Conservation (phyloP, 495 filamentous ascomycete species). For the Penicillium salamii region DNA sequence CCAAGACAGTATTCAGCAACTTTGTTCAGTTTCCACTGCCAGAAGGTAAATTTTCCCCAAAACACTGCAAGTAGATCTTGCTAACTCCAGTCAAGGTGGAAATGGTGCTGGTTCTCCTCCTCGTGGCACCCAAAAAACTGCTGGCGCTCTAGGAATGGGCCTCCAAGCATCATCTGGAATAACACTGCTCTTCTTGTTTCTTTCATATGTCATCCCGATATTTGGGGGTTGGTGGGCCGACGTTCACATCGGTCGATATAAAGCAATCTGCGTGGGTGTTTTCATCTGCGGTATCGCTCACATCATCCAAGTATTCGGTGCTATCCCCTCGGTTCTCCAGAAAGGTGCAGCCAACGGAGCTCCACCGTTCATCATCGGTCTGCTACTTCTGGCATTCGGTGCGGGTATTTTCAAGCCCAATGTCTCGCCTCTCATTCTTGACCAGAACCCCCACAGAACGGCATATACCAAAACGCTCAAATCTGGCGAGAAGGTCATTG, state of each 20-base stretch:
- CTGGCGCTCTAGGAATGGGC: conserved; percentile 58
- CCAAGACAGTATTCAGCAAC: conserved; percentile 56
- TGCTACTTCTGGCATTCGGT: conserved; percentile 39
- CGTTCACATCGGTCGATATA: conserved; percentile 51
- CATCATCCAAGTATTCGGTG: conserved; percentile 60
- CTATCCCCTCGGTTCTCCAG: conserved; percentile 56
- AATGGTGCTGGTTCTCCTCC: conserved; percentile 62
- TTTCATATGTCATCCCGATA: conserved; percentile 58
- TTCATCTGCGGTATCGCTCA: conserved; percentile 64
- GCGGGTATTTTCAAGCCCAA: conserved; percentile 43
- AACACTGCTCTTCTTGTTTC: conserved; percentile 56
- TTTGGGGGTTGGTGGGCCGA: conserved; percentile 61
- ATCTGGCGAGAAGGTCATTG: conserved; percentile 39
- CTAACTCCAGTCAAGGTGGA: conserved; percentile 35
- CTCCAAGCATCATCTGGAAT: conserved; percentile 58
- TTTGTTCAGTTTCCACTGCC: conserved; percentile 55
- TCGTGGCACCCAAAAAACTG: conserved; percentile 49
- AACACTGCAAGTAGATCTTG: background rate
- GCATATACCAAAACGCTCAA: conserved; percentile 31
- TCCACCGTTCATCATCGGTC: conserved; percentile 55
- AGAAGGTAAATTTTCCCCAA: conserved; percentile 19
- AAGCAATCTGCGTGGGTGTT: conserved; percentile 58
- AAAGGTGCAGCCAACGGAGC: conserved; percentile 45
- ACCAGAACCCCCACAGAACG: conserved; percentile 30
- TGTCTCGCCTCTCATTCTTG: conserved; percentile 33